Conservation (phyloP, 2,329 filamentous ascomycete genomes). For the Emericellopsis atlantica region DNA sequence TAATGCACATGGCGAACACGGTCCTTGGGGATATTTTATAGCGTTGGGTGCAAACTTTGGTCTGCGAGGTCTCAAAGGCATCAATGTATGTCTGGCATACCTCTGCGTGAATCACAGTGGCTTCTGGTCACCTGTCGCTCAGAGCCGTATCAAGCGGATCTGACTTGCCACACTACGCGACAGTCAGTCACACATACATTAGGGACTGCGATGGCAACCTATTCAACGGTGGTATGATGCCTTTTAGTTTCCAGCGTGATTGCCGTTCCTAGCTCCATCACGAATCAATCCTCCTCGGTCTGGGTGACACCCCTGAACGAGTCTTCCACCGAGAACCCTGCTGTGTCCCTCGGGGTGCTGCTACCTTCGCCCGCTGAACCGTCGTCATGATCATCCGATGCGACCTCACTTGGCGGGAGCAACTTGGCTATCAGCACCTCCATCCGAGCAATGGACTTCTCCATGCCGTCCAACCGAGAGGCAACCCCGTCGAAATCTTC, state of each 20-base stretch:
- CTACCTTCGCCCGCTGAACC: slow-evolving; percentile 12
- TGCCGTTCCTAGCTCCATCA: no score
- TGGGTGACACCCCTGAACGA: slow-evolving; percentile 10
- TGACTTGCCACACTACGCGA: no score
- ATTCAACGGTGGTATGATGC: no score
- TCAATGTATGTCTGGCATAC: no score
- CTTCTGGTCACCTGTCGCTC: no score
- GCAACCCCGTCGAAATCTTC: slow-evolving; percentile 31
- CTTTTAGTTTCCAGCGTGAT: no score
- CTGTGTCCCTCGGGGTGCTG: slow-evolving; percentile 13
- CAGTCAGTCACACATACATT: no score
- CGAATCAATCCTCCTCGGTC: neutral
- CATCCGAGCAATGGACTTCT: slow-evolving; percentile 34
- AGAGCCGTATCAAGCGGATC: no score
- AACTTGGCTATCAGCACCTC: slow-evolving; percentile 31
- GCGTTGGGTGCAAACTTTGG: no score
- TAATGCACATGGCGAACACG: slow-evolving; percentile 28
- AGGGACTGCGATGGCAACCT: no score
- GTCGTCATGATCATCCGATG: slow-evolving; percentile 10
- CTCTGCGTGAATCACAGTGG: no score
- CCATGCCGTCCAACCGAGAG: slow-evolving; percentile 32
- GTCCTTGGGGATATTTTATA: neutral
- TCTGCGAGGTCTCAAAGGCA: no score
- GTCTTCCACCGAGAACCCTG: slow-evolving; percentile 14
- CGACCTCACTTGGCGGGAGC: slow-evolving; percentile 14